These are phyloP conservation scores for Xanthoconium stramineum DNA, from an alignment of 768 basidiomycete species.

Conservation along the genomic window DNA sequence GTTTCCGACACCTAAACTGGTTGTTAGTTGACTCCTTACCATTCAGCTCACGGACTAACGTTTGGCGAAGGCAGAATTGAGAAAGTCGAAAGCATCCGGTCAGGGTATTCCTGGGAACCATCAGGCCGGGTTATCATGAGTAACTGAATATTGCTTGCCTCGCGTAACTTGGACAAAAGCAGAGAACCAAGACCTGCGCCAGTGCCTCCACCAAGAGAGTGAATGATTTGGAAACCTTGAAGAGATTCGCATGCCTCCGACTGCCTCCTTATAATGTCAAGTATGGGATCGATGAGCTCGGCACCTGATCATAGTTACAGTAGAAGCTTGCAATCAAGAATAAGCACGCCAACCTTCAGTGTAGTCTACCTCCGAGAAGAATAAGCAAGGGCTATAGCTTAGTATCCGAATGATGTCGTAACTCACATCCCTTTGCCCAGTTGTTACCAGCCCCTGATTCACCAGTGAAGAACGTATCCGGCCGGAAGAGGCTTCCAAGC, in stretches of 20 bases:
- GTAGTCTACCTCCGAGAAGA: conserved; percentile 52
- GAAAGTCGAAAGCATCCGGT: conserved; percentile 51
- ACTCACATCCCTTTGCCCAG: conserved; percentile 92
- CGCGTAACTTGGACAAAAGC: conserved; percentile 76
- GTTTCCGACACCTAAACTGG: conserved; percentile 41
- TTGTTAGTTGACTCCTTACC: conserved; percentile 11
- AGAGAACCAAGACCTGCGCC: conserved; percentile 84
- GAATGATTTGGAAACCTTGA: conserved; percentile 88
- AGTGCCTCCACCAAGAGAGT: conserved; percentile 90
- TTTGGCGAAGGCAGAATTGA: conserved; percentile 55
- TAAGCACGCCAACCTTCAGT: conserved; percentile 63
- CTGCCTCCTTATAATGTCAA: conserved; percentile 79
- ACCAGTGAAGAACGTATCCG: conserved; percentile 78
- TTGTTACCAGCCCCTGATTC: conserved; percentile 80
- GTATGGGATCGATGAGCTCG: conserved; percentile 82
- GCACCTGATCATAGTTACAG: conserved; percentile 52
- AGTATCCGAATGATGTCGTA: conserved; percentile 10
- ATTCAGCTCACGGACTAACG: conserved; percentile 27
- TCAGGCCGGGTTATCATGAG: neutral
- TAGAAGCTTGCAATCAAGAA: neutral
- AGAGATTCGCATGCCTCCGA: conserved; percentile 80
- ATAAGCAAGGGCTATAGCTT: conserved; percentile 17
- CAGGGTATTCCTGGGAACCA: conserved; percentile 51
- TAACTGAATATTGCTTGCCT: conserved; percentile 42
- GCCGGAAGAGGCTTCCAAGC: conserved; percentile 75